phyloP scores from a whole-genome alignment of 352 stramenopile genomes.

The Thraustochytrium sp. region DNA sequence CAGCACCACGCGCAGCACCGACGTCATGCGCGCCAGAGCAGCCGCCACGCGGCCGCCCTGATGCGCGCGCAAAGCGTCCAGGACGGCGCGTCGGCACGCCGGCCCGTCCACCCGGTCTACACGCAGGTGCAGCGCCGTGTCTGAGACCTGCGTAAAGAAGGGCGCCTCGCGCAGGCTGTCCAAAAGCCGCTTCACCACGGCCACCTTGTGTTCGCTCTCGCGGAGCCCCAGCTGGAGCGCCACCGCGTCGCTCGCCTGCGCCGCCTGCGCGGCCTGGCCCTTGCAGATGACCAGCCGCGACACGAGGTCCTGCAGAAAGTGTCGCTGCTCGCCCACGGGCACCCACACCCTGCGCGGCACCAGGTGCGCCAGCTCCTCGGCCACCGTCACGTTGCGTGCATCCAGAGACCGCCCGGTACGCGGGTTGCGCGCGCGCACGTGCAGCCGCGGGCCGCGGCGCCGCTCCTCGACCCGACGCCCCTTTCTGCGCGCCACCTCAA shows the following conservation, averaged over 20 bases:
- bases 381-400: neutral
- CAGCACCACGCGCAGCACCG: neutral
- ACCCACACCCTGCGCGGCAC: neutral
- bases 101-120: neutral
- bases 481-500: neutral
- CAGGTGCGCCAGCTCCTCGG: neutral
- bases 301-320: conserved; percentile 7
- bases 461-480: neutral
- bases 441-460: neutral
- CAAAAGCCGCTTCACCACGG: neutral
- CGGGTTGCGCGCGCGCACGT: neutral
- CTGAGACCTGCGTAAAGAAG: conserved; percentile 25
- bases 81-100: neutral
- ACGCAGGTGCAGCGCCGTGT: neutral
- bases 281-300: neutral
- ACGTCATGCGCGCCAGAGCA: neutral
- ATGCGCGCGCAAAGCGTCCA: neutral
- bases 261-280: neutral
- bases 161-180: neutral
- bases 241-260: no score
- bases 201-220: neutral
- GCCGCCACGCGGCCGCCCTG: conserved; percentile 13
- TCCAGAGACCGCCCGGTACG: neutral
- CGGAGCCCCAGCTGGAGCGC: neutral
- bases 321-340: neutral